A percentile compares a stretch with the other conserved stretches of the same genome.
phyloP scores from a whole-genome alignment of 768 basidiomycete species.

The Obba rivulosa region DNA sequence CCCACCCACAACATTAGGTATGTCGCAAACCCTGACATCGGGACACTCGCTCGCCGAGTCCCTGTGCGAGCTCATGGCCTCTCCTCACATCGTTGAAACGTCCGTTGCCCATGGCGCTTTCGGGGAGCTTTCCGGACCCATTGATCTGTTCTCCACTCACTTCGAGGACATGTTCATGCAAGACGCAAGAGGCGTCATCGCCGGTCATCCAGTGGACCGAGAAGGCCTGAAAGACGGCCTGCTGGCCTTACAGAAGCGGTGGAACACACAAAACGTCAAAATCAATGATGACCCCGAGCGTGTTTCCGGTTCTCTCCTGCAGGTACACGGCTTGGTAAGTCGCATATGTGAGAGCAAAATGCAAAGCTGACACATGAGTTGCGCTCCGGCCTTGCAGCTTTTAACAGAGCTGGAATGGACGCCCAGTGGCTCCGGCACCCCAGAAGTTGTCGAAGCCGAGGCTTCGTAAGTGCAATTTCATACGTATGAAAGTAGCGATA shows the following conservation, averaged over 20 bases:
- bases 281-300: conserved; percentile 6
- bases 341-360: neutral
- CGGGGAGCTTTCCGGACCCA: conserved; percentile 7
- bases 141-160: conserved; percentile 15
- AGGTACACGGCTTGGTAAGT: neutral
- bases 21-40: conserved; percentile 5
- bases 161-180: conserved; percentile 16
- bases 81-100: conserved; percentile 3
- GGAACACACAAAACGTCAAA: conserved; percentile 11
- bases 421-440: conserved; percentile 1
- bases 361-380: neutral
- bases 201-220: conserved; percentile 16
- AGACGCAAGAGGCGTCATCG: conserved; percentile 15
- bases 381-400: neutral
- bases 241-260: conserved; percentile 17
- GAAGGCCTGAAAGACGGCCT: conserved; percentile 15
- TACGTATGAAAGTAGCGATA: neutral
- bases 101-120: conserved; percentile 6
- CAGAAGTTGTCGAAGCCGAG: conserved; percentile 11
- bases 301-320: neutral
- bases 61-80: conserved; percentile 12
- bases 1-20: conserved; percentile 1
- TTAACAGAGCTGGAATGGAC: conserved; percentile 9
- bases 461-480: conserved; percentile 6
- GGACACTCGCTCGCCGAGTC: conserved; percentile 12